phyloP scores from a whole-genome alignment of 768 basidiomycete genomes.

The Pisolithus microcarpus region DNA sequence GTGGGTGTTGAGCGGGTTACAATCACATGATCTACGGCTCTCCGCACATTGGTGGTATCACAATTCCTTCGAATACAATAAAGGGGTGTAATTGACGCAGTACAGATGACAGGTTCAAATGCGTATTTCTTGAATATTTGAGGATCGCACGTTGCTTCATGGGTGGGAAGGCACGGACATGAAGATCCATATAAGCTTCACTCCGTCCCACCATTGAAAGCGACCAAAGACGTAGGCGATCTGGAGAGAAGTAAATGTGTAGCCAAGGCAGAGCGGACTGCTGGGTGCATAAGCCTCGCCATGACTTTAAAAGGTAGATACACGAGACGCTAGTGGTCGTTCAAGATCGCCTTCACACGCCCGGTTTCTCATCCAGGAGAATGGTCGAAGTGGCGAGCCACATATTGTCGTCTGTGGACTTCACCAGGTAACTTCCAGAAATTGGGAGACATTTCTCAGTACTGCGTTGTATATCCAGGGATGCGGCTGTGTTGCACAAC shows the following conservation, averaged over 20 bases:
- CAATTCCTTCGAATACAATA: conserved; percentile 10
- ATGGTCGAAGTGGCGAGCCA: conserved; percentile 76
- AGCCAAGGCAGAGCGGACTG: conserved; percentile 47
- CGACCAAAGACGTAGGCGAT: conserved; percentile 24
- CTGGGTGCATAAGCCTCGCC: neutral
- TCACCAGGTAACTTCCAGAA: too few relatives aligned
- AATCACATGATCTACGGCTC: conserved; percentile 5
- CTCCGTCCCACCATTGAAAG: conserved; percentile 18
- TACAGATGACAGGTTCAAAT: conserved; percentile 3
- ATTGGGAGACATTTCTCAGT: too few relatives aligned
- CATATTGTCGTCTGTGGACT: conserved; percentile 6
- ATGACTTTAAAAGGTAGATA: too few relatives aligned
- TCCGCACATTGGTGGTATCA: conserved; percentile 5
- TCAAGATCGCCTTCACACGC: conserved; percentile 64
- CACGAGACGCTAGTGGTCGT: conserved; percentile 62
- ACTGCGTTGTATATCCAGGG: too few relatives aligned
- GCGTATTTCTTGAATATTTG: too few relatives aligned
- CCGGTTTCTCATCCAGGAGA: conserved; percentile 69
- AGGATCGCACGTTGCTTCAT: conserved; percentile 43
- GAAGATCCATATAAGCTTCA: conserved; percentile 54
- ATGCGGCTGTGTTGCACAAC: too few relatives aligned
- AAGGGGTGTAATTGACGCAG: conserved; percentile 19
- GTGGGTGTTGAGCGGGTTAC: conserved; percentile 34
- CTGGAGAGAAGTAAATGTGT: conserved; percentile 23
- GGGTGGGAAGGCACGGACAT: conserved; percentile 49